Conservation (phyloP, 1,139 yeast species). For the Meyerozyma guilliermondii region DNA sequence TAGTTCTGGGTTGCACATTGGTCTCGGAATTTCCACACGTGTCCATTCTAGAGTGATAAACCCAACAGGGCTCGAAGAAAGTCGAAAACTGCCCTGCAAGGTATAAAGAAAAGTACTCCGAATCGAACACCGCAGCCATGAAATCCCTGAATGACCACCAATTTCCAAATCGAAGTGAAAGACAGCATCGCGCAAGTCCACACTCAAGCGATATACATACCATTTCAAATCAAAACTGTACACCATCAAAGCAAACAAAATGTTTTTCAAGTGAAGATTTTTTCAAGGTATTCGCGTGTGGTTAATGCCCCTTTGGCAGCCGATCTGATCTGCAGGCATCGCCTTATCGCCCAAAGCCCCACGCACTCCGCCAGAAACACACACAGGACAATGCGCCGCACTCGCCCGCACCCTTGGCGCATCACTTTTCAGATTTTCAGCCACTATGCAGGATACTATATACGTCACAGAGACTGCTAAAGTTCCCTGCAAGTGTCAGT, state of each 20-base stretch:
- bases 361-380: not conserved
- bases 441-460: too few species aligned
- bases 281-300: not conserved
- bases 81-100: not conserved
- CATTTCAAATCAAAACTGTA: not conserved
- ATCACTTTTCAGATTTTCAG: too few species aligned
- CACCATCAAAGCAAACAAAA: not conserved
- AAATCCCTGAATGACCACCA: not conserved
- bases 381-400: too few species aligned
- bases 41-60: not conserved
- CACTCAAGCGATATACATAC: not conserved
- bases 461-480: too few species aligned
- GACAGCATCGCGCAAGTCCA: too few species aligned
- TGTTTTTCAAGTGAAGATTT: not conserved
- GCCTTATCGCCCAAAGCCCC: not conserved
- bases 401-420: too few species aligned
- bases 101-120: not conserved
- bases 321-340: not conserved
- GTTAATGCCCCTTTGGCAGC: not conserved
- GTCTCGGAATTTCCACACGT: not conserved
- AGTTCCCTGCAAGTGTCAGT: too few species aligned
- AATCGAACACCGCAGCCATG: not conserved
- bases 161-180: not conserved
- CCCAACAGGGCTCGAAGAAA: not conserved
- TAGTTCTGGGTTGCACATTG: not conserved